phyloP scores from a whole-genome alignment of 139 green algal genomes.

The Pedinophyceae sp. region DNA sequence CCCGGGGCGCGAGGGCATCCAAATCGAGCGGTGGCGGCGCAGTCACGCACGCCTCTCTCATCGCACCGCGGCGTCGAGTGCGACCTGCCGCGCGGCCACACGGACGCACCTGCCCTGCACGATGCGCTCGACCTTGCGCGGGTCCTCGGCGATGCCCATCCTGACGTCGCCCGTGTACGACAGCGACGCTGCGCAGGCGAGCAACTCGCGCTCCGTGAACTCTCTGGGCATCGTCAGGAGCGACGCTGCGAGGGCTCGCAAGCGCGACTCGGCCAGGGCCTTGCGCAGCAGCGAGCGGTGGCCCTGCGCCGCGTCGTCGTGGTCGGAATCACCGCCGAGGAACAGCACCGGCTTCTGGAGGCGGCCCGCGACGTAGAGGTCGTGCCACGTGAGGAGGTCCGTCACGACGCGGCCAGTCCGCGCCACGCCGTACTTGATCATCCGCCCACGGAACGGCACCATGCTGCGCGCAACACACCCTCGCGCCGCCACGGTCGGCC shows the following conservation, averaged over 20 bases:
- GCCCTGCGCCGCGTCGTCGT: neutral
- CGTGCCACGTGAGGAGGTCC: conserved; percentile 54
- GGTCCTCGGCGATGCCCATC: conserved; percentile 67
- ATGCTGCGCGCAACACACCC: neutral
- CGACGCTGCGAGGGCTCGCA: neutral
- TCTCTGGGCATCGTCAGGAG: neutral
- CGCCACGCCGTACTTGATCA: conserved; percentile 79
- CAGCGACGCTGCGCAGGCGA: conserved; percentile 14
- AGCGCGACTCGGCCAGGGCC: neutral
- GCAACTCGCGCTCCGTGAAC: neutral
- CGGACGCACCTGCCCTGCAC: conserved; percentile 26
- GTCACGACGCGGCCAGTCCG: conserved; percentile 17
- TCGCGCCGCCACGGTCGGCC: too few relatives aligned
- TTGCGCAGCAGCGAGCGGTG: neutral
- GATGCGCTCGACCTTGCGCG: conserved; percentile 55
- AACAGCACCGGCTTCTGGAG: conserved; percentile 68
- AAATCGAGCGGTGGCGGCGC: neutral
- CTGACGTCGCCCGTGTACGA: conserved; percentile 74
- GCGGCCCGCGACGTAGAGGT: conserved; percentile 55
- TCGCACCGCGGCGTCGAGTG: too few relatives aligned
- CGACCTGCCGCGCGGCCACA: too few relatives aligned
- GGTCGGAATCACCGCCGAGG: conserved; percentile 13
- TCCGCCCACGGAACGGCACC: conserved; percentile 16
- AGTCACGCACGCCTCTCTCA: neutral
- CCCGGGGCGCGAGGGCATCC: too few relatives aligned